Evolutionary conservation across 1,139 yeast genomes (phyloP), one percentile per base, ranked within the genome.

Genomic region (Lipomyces yarrowii): DNA sequence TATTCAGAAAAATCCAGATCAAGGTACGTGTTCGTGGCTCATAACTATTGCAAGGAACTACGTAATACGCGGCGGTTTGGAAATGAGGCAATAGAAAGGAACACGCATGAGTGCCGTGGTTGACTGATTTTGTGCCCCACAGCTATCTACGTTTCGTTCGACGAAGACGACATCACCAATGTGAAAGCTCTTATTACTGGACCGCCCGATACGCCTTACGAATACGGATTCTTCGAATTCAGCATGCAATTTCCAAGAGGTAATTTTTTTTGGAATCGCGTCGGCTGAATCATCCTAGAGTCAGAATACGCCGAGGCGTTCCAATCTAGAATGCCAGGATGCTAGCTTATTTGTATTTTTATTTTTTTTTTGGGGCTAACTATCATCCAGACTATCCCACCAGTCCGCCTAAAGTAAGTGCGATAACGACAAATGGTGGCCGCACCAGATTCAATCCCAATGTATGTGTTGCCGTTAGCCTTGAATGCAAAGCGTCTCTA

Each of bases 371-470:
- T 26, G 30, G 2, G n/a, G 21, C 48, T 39, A 8, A 56, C 48
- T 30, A 21, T 2, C 2, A 18, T 42, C 3, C 35, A 63, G 65
- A 59, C 7, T 63, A 63, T 33, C 65, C 65, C 13, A 52, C 62
- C n/a, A 59, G 37, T 7, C 54, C 65, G 15, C 65, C 65, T 4
- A 35, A 46, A 11, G 65, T 63, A 21, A 30, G 8, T 18, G 65
- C 65, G 15, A 15, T 63, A 15, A 63, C 65, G 13, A 63, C 65
- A 15, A 57, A 59, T 48, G 59, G 57, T 33, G 65, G 65, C n/a
- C 63, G 65, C 7, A 63, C 63, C 35, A 30, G 65, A 13, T 63
- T 63, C 30, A 63, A 63, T 56, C 65, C 65, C 3, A 63, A 63
- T 30, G 64, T 62, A 37, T 26, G 59, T 13, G 15, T 15, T 23